Percentiles rank a stretch among this genome's conserved stretches.
phyloP scores from a whole-genome alignment of 225 moss, liverwort and hornwort species.

The Antitrichia curtipendula region DNA sequence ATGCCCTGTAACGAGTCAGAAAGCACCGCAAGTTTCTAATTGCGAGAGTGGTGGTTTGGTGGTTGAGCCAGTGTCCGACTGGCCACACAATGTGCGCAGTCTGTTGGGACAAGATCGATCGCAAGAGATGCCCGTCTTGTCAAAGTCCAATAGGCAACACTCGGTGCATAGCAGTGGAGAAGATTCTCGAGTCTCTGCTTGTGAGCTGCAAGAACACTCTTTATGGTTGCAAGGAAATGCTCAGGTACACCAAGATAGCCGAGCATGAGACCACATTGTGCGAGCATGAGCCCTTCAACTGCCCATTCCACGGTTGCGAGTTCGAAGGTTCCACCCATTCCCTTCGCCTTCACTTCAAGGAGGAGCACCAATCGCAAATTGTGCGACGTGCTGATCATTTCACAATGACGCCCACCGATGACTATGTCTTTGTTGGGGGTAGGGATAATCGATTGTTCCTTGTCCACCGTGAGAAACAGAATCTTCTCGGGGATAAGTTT shows the following conservation, averaged over 20 bases:
- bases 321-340: rapidly evolving
- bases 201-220: not conserved
- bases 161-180: not conserved
- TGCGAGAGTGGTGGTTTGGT: not conserved
- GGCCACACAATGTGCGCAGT: not conserved
- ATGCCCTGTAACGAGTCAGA: not conserved
- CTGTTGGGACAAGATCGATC: not conserved
- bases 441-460: not conserved
- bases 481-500: not conserved
- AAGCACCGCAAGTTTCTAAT: not conserved
- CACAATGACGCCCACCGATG: not conserved
- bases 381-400: not conserved
- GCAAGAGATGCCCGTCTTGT: not conserved
- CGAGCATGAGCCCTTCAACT: not conserved
- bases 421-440: not conserved
- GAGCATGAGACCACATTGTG: not conserved
- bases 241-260: not conserved
- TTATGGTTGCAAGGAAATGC: not conserved
- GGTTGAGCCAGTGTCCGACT: not conserved
- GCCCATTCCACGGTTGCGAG: rapidly evolving
- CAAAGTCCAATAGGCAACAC: not conserved
- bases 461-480: not conserved
- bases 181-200: not conserved
- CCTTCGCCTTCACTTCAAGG: not conserved
- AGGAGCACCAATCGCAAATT: not conserved